These are phyloP conservation scores for Oxyria digyna DNA, from an alignment of 148 eudicot species.

Conservation along the genomic window DNA sequence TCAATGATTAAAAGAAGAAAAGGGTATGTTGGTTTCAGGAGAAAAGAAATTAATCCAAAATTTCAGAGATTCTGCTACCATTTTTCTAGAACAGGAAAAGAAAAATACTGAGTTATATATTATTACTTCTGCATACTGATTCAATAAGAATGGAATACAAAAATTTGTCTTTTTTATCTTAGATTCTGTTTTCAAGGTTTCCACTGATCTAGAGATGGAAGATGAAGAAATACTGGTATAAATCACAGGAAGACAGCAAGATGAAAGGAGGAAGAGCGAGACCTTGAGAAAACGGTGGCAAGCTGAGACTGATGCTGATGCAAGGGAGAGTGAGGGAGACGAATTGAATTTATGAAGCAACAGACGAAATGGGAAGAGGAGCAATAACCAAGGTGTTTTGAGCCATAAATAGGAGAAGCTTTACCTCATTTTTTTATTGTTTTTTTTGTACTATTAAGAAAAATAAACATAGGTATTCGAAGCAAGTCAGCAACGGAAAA, in stretches of 20 bases:
- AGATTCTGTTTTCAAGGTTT: not conserved
- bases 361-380: not conserved
- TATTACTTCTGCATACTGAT: not conserved
- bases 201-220: not conserved
- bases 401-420: not conserved
- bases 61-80: not conserved
- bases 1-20: not conserved
- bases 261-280: not conserved
- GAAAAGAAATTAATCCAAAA: not conserved
- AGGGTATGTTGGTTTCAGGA: conserved; percentile 1
- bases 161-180: not conserved
- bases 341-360: not conserved
- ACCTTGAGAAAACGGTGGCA: not conserved
- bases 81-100: not conserved
- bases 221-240: not conserved
- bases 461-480: not conserved
- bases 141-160: not conserved
- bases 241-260: not conserved
- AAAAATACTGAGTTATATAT: not conserved
- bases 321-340: not conserved
- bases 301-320: not conserved
- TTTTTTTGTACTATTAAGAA: not conserved
- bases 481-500: not conserved
- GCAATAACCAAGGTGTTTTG: too few relatives aligned
- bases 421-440: too few relatives aligned